Evolutionary conservation across 1,284 basidiomycete species (phyloP).

Genomic region (Rhodotorula sp.): DNA sequence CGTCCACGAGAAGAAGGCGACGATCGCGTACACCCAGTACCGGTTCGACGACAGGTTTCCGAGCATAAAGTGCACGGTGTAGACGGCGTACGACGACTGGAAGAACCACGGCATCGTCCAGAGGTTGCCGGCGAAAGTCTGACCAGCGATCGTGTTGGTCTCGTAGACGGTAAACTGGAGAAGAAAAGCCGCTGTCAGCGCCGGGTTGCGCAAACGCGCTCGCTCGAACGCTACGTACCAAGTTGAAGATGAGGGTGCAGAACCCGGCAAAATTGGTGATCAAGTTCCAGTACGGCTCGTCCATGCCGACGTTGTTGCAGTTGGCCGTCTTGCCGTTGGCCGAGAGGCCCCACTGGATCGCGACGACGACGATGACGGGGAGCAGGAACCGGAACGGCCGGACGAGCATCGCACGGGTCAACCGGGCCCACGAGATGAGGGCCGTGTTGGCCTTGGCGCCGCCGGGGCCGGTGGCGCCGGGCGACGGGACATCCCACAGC

Average conservation of each 20-base stretch:
- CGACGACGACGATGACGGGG: constrained; percentile 46
- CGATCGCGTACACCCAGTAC: constrained; percentile 48
- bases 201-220: too few relatives aligned
- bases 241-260: constrained; percentile 46
- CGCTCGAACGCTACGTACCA: constrained; percentile 26
- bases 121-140: constrained; percentile 48
- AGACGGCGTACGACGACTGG: constrained; percentile 46
- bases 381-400: constrained; percentile 48
- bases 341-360: constrained; percentile 48
- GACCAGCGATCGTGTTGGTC: constrained; percentile 44
- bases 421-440: constrained; percentile 46
- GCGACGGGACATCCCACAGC: constrained; percentile 45
- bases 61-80: constrained; percentile 48
- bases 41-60: constrained; percentile 47
- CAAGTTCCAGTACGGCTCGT: constrained; percentile 48
- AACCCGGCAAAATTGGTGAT: constrained; percentile 46
- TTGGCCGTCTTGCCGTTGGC: constrained; percentile 44
- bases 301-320: constrained; percentile 48
- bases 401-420: constrained; percentile 47
- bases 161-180: constrained; percentile 47
- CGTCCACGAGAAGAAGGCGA: constrained; percentile 47
- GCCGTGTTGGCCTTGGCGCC: constrained; percentile 34
- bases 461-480: constrained; percentile 18
- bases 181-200: background rate
- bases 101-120: constrained; percentile 49